Evolutionary conservation across 1,284 basidiomycete genomes (phyloP), one percentile per base, ranked within the genome.

Genomic region (Apiotrichum porosum): DNA sequence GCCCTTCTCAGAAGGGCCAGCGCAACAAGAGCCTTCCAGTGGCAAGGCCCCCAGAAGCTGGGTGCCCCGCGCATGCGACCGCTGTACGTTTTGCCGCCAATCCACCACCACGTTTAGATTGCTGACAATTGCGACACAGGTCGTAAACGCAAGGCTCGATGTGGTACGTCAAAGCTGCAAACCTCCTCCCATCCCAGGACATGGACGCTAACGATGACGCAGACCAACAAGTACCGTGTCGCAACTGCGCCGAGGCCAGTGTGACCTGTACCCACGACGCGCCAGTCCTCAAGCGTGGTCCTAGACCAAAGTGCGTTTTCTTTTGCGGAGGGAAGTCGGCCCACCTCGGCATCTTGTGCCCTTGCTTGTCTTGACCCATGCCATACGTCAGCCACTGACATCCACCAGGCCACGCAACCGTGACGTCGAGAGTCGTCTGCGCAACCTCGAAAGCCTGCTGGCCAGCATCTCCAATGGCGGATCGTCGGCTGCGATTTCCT

Each of bases 71-170:
- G 60, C 60, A 15, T 62, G 60, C 33, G 60, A 62, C 36, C 42
- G 60, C 33, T 62, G 60, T 62, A 31, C 44, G 57, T 59, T 19
- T 6, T 28, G 6, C 6, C 26, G 12, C 26, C 26, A 6, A 22
- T 15, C 9, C 3, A 21, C 21, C 6, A 6, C 26, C 26, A 28
- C n/a, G n/a, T n/a, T n/a, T 10, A 22, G 2, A 33, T 22, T 24
- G 19, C 45, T 35, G 32, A 42, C 38, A 36, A 17, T 13, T 17
- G 6, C 23, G n/a, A n/a, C 18, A 26, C 44, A 58, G 60, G 62
- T 49, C 52, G 62, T 15, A 62, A 61, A 46, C 52, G 61, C 26
- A 65, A 65, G 49, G 58, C 62, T 19, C 54, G 58, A 37, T 65
- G 62, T 43, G 62, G 62, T 62, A 43, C 17, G 62, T 12, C n/a